Percentiles rank a stretch among this genome's conserved stretches.
These are phyloP conservation scores for Penicillium sp. DNA, from an alignment of 2,329 filamentous ascomycete species.

Conservation along the genomic window DNA sequence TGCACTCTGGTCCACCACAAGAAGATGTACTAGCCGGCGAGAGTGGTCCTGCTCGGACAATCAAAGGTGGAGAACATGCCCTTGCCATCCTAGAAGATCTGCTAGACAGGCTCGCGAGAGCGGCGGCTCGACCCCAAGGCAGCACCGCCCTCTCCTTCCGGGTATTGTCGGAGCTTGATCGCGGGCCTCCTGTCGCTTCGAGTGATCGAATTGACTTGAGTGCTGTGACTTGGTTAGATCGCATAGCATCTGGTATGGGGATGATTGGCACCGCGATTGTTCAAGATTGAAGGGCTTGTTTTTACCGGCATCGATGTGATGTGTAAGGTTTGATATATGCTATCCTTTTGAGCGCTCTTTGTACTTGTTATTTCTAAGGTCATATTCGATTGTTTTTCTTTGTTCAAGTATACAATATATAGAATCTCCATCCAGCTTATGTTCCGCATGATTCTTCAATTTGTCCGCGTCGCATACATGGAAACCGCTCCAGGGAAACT, in stretches of 20 bases:
- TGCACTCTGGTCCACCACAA: neutral
- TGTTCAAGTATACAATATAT: neutral
- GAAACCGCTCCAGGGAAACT: neutral
- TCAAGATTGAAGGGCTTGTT: neutral
- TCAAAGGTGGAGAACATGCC: conserved; percentile 32
- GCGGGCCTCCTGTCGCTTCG: conserved; percentile 28
- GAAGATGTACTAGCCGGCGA: neutral
- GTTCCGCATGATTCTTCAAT: neutral
- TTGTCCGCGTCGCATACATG: neutral
- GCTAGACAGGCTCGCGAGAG: conserved; percentile 21
- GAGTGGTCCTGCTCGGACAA: conserved; percentile 28
- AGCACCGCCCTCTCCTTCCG: conserved; percentile 29
- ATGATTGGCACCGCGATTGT: conserved; percentile 33
- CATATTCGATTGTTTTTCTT: neutral
- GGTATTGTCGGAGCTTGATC: conserved; percentile 32
- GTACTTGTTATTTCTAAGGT: neutral
- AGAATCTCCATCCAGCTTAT: neutral
- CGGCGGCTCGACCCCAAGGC: conserved; percentile 13
- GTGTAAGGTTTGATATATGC: neutral
- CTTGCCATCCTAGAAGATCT: conserved; percentile 27
- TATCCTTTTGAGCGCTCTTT: neutral
- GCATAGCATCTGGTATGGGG: conserved; percentile 40
- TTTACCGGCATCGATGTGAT: neutral
- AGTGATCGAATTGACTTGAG: conserved; percentile 21
- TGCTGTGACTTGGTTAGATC: conserved; percentile 37